Conservation (phyloP, 768 basidiomycete genomes). For the Russula sp. region DNA sequence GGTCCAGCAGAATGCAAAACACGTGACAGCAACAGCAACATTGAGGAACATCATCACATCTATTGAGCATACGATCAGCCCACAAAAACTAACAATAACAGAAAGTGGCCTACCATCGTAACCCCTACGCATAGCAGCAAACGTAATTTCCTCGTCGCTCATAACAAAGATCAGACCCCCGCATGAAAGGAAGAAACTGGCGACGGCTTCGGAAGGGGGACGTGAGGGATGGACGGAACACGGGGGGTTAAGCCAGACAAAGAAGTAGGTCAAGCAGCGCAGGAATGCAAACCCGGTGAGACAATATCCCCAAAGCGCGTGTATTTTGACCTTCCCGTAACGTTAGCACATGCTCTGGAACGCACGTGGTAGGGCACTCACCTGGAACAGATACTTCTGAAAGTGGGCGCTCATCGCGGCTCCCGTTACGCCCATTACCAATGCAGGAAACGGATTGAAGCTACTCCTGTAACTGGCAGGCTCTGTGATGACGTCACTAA, state of each 20-base stretch:
- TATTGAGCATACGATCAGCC: slow-evolving; percentile 27
- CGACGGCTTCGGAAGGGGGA: slow-evolving; percentile 89
- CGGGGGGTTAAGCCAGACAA: slow-evolving; percentile 85
- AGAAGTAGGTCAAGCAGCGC: slow-evolving; percentile 88
- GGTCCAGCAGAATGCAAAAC: slow-evolving; percentile 82
- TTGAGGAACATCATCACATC: slow-evolving; percentile 91
- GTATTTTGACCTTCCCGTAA: slow-evolving; percentile 67
- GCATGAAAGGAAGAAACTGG: slow-evolving; percentile 78
- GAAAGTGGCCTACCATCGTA: slow-evolving; percentile 57
- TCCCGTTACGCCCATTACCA: slow-evolving; percentile 91
- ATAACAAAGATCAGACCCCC: slow-evolving; percentile 90
- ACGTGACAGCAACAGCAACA: slow-evolving; percentile 79
- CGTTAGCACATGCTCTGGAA: neutral
- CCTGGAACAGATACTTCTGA: slow-evolving; percentile 88
- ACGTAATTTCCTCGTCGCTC: slow-evolving; percentile 82
- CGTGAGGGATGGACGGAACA: slow-evolving; percentile 81
- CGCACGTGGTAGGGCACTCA: slow-evolving; percentile 22
- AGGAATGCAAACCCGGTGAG: slow-evolving; percentile 73
- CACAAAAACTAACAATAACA: neutral
- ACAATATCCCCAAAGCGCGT: slow-evolving; percentile 85
- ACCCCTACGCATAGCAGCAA: slow-evolving; percentile 86
- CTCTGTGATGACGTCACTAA: slow-evolving; percentile 47
- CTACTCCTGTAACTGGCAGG: slow-evolving; percentile 69
- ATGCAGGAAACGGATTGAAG: slow-evolving; percentile 90
- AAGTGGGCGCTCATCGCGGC: slow-evolving; percentile 90